These are phyloP conservation scores for Aureoboletus auriporus DNA, from an alignment of 768 basidiomycete species.

Conservation along the genomic window DNA sequence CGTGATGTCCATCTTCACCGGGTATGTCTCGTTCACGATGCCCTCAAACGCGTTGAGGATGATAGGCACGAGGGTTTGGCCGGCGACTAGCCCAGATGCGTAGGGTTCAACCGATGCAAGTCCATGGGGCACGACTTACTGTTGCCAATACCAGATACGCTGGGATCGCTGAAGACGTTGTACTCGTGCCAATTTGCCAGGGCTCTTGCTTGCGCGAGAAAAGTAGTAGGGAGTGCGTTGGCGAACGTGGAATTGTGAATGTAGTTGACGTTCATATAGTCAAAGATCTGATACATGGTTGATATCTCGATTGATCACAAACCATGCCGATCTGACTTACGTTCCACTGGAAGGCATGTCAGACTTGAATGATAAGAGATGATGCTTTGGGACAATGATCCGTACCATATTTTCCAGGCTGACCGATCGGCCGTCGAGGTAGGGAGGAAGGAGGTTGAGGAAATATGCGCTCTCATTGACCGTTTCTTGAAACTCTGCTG, in stretches of 20 bases:
- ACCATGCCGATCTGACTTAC: conserved; percentile 25
- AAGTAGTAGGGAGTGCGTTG: conserved; percentile 41
- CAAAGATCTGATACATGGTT: conserved; percentile 46
- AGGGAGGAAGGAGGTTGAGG: conserved; percentile 45
- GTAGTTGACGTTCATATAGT: conserved; percentile 69
- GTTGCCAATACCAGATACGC: conserved; percentile 60
- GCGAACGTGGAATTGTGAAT: conserved; percentile 62
- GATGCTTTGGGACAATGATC: background rate
- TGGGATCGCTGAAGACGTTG: conserved; percentile 53
- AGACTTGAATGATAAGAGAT: background rate
- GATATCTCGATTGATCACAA: background rate
- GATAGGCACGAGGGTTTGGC: conserved; percentile 57
- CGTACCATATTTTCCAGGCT: conserved; percentile 56
- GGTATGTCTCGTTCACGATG: conserved; percentile 48
- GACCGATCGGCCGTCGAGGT: conserved; percentile 50
- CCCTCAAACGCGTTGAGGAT: conserved; percentile 50
- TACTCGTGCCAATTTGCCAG: conserved; percentile 76
- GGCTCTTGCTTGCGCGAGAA: conserved; percentile 50
- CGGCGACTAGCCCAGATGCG: conserved; percentile 47
- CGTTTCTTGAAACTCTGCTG: conserved; percentile 46
- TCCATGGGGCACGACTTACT: conserved; percentile 34
- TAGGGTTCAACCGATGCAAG: background rate
- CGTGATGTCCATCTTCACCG: conserved; percentile 54
- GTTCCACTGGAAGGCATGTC: conserved; percentile 37
- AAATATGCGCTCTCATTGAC: conserved; percentile 43